Evolutionary conservation across 1,139 yeast species (phyloP), one percentile per base, ranked within the genome.

Genomic region (Kodamaea arcana): DNA sequence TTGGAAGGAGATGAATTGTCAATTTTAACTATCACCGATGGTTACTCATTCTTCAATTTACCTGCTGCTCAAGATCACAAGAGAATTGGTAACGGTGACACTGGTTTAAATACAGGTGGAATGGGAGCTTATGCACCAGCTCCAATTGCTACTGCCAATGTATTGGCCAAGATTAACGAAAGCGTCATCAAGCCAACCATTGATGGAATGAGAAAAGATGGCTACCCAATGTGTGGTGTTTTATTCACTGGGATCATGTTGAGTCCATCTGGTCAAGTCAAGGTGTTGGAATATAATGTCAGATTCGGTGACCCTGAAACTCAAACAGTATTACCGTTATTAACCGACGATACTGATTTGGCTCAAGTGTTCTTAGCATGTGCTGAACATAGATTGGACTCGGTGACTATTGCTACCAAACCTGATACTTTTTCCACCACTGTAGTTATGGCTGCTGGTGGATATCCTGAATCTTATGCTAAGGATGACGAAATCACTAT

Each of bases 61-160:
- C 99, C 99, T 26, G 87, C 97, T 27, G 97, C 98, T 22, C 98
- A 94, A 65, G 99, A 94, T 58, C 98, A 94, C 65, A 94, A 94
- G 69, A 82, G 98, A 61, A 75, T 84, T 50, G 94, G 95, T 37
- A 88, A 94, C 52, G 92, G 90, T 41, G 99, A 94, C 58, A 69
- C 79, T 33, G 99, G 99, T 24, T 73, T 90, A 46, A 94, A 94
- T 67, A 94, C 98, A 34, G 99, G 99, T 47, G 99, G 99, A 45
- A 94, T 94, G 99, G 99, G 99, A 44, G 95, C 98, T 13, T 94
- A 94, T 55, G 94, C 97, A 4, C 99, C 98, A 31, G 95, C 97
- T 7, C 98, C 98, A 35, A 75, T 90, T 42, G 92, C 85, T 15
- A 81, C 92, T 20, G 80, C 85, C 4, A 72, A 73, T 24, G 60